Evolutionary conservation across 768 basidiomycete species (phyloP), one percentile per base, ranked within the genome.

Genomic region (Jaapia argillacea): DNA sequence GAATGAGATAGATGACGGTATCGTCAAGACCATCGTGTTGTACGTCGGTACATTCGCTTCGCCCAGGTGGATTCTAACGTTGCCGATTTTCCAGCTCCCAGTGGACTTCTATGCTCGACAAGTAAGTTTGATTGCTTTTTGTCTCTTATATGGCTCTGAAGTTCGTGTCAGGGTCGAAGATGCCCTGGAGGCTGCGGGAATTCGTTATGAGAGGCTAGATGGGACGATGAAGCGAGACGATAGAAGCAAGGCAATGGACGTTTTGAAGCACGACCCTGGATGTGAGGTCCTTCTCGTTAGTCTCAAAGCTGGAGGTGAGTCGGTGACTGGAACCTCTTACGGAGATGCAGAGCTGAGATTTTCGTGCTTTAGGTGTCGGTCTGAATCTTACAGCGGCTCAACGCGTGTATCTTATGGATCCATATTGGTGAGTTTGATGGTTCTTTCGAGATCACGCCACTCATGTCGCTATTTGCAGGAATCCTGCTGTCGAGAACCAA

Each of bases 221-320:
- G 96, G 96, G 1, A 92, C 90, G 3, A 99, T 99, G 96, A 93
- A 87, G 59, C 83, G 94, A 39, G 93, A 96, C 42, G 92, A 94
- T 43, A 81, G 96, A 14, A 84, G 80, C 10, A 74, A 76, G 43
- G 88, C 96, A 3, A 93, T 97, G 85, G 91, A 96, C 13, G 79
- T 83, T 2, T 71, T 99, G 46, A 93, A 92, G 65, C 72, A 75
- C 50, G 92, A 99, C 55, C 91, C 90, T 12, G 69, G 69, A 21
- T 89, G 88, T 57, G 96, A 99, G 67, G 89, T 99, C 13, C 70
- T 99, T 33, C 73, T 99, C 24, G 93, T 99, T 54, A 96, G 92
- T 58, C 70, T 98, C 51, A 87, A 94, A 56, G 96, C 96, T 5
- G 96, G 96, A 42, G 96, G 28, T 33, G 16, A 33, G 28, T 16